Conservation (phyloP, 2,329 filamentous ascomycete genomes). For the Stemphylium lycopersici region DNA sequence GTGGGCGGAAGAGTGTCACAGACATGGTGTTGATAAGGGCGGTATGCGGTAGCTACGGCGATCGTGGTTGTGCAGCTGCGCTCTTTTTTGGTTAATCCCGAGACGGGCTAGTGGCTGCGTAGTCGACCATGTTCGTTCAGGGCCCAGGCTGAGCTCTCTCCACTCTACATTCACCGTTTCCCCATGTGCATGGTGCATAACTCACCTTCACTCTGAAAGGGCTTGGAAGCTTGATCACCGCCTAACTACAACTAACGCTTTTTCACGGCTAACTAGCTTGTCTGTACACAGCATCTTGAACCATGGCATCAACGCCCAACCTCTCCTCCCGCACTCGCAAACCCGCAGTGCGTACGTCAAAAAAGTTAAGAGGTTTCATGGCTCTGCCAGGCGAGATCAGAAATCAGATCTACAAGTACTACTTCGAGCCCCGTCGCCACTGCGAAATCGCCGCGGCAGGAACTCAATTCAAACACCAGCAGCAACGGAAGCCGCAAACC, state of each 20-base stretch:
- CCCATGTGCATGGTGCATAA: background rate
- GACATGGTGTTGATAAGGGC: slow-evolving; percentile 38
- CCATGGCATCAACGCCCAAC: slow-evolving; percentile 3
- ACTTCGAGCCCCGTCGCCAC: slow-evolving; percentile 35
- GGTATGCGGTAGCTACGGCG: slow-evolving; percentile 31
- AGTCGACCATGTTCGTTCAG: background rate
- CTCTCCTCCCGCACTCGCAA: slow-evolving; percentile 21
- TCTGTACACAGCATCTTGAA: background rate
- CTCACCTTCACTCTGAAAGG: background rate
- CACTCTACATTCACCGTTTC: background rate
- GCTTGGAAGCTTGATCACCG: background rate
- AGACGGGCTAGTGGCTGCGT: slow-evolving; percentile 1
- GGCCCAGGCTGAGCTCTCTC: slow-evolving; percentile 3
- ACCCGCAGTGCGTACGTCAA: slow-evolving; percentile 9
- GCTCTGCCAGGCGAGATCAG: slow-evolving; percentile 58
- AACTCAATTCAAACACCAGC: slow-evolving; percentile 9
- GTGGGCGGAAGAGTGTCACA: slow-evolving; percentile 28
- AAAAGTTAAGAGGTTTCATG: slow-evolving; percentile 38
- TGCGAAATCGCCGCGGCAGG: slow-evolving; percentile 35
- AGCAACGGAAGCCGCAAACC: slow-evolving; percentile 3
- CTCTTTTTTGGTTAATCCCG: slow-evolving; percentile 14
- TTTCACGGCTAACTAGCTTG: background rate
- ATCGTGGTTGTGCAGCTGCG: slow-evolving; percentile 28
- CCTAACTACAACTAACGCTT: background rate
- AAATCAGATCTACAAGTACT: slow-evolving; percentile 53